These are phyloP conservation scores for Nothophytophthora sp. DNA, from an alignment of 352 stramenopile genomes.

Conservation along the genomic window DNA sequence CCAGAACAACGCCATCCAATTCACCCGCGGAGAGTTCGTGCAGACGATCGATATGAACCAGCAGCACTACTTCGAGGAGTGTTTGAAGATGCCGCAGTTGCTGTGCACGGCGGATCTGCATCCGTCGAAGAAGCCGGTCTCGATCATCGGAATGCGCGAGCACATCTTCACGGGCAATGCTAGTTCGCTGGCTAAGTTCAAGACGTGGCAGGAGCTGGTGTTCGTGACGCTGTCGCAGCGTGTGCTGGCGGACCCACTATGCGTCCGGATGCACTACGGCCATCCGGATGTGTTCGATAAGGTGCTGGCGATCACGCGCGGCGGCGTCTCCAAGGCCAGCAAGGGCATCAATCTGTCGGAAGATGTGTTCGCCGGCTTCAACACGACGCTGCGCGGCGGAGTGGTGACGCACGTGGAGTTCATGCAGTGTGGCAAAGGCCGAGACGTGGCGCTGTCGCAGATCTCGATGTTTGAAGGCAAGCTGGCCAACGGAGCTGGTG, in stretches of 20 bases:
- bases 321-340: conserved; percentile 76
- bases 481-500: conserved; percentile 76
- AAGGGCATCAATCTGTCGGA: conserved; percentile 88
- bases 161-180: conserved; percentile 89
- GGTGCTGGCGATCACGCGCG: conserved; percentile 69
- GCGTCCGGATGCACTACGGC: conserved; percentile 83
- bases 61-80: conserved; percentile 88
- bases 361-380: conserved; percentile 88
- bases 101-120: conserved; percentile 73
- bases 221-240: conserved; percentile 86
- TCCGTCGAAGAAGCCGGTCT: conserved; percentile 66
- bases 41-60: conserved; percentile 93
- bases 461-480: conserved; percentile 90
- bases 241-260: conserved; percentile 74
- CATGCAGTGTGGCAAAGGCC: conserved; percentile 88
- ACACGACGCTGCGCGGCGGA: conserved; percentile 74
- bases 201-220: conserved; percentile 84
- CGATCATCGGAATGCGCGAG: conserved; percentile 86
- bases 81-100: conserved; percentile 84
- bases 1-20: conserved; percentile 82
- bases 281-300: conserved; percentile 88
- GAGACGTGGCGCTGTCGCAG: conserved; percentile 88
- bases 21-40: conserved; percentile 83
- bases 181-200: conserved; percentile 84
- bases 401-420: conserved; percentile 85